Evolutionary conservation across 1,139 yeast genomes (phyloP), one percentile per base, ranked within the genome.

Genomic region (Candida tropicalis): DNA sequence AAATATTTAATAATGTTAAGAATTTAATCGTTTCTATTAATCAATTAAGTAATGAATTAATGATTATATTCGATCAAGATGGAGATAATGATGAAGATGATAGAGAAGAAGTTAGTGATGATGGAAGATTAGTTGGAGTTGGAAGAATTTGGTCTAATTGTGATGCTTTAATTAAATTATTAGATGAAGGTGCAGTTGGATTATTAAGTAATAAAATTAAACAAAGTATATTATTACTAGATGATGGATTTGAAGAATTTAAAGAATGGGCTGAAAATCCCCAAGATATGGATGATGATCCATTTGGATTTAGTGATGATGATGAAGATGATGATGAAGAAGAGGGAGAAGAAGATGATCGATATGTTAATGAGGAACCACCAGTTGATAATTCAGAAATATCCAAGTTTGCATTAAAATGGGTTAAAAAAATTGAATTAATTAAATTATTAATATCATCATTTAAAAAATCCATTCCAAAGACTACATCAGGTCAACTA

Each of bases 251-350:
- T 26, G 81, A 75, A 9, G 91, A 85, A 52, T 75, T 83, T 47
- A 77, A 67, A 12, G 87, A 81, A 47, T 85, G 90, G 88, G 58
- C 81, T 0, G 77, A 79, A 45, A 73, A 82, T 50, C 91, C 91
- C 0, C 67, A 66, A 28, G 67, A 67, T 4, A 51, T 59, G 37
- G 72, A 69, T 38, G 70, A 66, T 41, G 83, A 80, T 62, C 73
- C 73, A 3, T 71, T 71, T 55, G 62, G 59, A 20, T 58, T 66
- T 9, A 48, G 69, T 69, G 71, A 64, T 26, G 61, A 55, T 6
- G 71, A 65, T 3, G 64, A 54, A 2, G 68, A 62, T 0, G 65
- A 58, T 2, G 68, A 60, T 1, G 57, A 50, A 2, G 63, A 56
- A 3, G 46, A 50, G 11, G 55, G 50, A 6, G 64, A 63, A 9